Evolutionary conservation across 768 basidiomycete species (phyloP), one percentile per base, ranked within the genome.

Genomic region (Lactifluus echinatus): DNA sequence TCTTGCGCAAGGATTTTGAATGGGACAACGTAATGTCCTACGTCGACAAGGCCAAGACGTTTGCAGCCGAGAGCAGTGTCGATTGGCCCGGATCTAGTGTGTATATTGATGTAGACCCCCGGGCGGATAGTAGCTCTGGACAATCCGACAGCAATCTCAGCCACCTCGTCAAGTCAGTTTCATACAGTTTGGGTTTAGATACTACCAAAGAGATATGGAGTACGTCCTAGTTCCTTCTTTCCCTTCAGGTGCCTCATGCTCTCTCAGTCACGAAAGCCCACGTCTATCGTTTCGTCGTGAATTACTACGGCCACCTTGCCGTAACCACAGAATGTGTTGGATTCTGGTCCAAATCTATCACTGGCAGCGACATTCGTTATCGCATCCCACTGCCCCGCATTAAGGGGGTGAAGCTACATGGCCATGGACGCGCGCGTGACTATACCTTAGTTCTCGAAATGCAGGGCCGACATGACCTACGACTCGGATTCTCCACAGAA

Each of bases 341-440:
- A 10, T 63, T 63, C 44, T 58, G 54, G 59, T 63, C 54, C 6
- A 63, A 63, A 21, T 55, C 60, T 19, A 17, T 57, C 19, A 28
- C 63, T 8, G 53, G 49, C 14, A 26, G 33, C 2, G 60, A 63
- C 39, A 52, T 62, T 26, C 44, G 36, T 23, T 63, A 63, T 37
- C 63, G 63, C 42, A 33, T 63, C 11, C 56, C 60, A 7, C 31
- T 62, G n/a, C 31, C 51, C 12, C 56, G 40, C 34, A 29, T 63
- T 26, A 57, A 40, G 26, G 8, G 10, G 4, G 56, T 58, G 26
- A 61, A 53, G 28, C 47, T 48, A 14, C 53, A 51, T 17, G 52
- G 47, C 40, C 36, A 21, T 3, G 47, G 44, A 17, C 48, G 36
- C 17, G 12, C 40, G 17, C 50, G 54, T 37, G 61, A 56, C 37